These are phyloP conservation scores for Apiotrichum brassicae DNA, from an alignment of 1,284 basidiomycete species.

Conservation along the genomic window DNA sequence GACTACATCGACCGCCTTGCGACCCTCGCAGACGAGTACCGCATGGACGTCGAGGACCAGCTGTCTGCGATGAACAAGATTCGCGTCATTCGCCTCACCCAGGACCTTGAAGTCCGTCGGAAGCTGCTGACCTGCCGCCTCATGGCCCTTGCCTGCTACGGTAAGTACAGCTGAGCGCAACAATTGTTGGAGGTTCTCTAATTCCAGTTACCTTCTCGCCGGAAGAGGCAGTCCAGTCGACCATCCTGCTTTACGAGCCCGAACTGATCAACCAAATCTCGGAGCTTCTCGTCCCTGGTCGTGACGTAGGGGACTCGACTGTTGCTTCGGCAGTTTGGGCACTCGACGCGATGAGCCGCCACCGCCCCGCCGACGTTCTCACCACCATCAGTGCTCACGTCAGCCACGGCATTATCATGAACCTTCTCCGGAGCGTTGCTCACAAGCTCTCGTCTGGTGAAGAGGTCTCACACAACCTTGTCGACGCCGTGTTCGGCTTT, in stretches of 20 bases:
- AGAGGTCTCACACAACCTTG: slow-evolving; percentile 64
- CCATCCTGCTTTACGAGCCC: slow-evolving; percentile 85
- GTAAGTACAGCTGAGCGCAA: slow-evolving; percentile 38
- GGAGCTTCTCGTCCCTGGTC: slow-evolving; percentile 76
- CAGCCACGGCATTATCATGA: slow-evolving; percentile 91
- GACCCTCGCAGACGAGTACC: slow-evolving; percentile 63
- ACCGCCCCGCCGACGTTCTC: slow-evolving; percentile 77
- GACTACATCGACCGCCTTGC: slow-evolving; percentile 57
- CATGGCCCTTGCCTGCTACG: slow-evolving; percentile 76
- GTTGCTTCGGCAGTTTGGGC: slow-evolving; percentile 80
- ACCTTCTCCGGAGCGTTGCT: slow-evolving; percentile 71
- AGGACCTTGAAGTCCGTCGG: slow-evolving; percentile 60
- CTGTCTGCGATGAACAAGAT: slow-evolving; percentile 86
- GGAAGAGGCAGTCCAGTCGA: slow-evolving; percentile 70
- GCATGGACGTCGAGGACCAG: slow-evolving; percentile 74
- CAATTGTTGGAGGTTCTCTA: not conserved
- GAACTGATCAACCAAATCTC: slow-evolving; percentile 79
- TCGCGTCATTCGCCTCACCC: slow-evolving; percentile 63
- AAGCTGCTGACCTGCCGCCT: slow-evolving; percentile 77
- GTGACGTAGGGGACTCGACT: slow-evolving; percentile 51
- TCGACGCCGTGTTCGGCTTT: slow-evolving; percentile 80
- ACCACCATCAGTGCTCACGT: slow-evolving; percentile 90
- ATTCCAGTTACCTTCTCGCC: slow-evolving; percentile 59
- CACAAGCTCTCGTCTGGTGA: slow-evolving; percentile 59
- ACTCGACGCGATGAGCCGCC: slow-evolving; percentile 81